phyloP scores from a whole-genome alignment of 306 rosid species.

The Lotus japonicus region DNA sequence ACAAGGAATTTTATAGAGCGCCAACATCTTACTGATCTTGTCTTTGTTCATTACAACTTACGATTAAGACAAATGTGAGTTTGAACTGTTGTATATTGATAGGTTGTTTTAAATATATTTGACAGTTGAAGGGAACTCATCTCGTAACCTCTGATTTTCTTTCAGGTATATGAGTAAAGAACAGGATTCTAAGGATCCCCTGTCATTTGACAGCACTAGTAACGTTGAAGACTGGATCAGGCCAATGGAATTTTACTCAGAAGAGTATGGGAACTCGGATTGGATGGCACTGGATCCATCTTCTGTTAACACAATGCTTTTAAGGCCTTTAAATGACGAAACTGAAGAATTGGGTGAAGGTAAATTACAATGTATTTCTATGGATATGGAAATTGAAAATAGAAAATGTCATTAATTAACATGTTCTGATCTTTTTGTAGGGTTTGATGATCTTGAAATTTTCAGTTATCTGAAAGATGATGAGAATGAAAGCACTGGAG shows the following conservation, averaged over 20 bases:
- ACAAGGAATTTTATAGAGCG: conserved; percentile 70
- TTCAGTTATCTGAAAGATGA: conserved; percentile 41
- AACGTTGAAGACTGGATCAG: conserved; percentile 66
- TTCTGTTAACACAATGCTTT: conserved; percentile 40
- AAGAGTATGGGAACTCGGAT: conserved; percentile 50
- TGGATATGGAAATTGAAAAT: conserved; percentile 9
- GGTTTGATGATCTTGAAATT: conserved; percentile 72
- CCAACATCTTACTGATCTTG: conserved; percentile 73
- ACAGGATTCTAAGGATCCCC: conserved; percentile 51
- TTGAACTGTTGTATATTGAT: neutral
- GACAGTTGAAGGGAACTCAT: conserved; percentile 11
- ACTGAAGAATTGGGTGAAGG: conserved; percentile 64
- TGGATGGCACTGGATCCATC: conserved; percentile 63
- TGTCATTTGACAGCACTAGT: conserved; percentile 46
- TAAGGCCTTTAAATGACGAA: conserved; percentile 53
- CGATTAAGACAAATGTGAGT: conserved; percentile 43
- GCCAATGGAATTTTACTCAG: conserved; percentile 41
- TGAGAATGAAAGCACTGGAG: conserved; percentile 46
- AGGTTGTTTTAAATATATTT: conserved; percentile 1
- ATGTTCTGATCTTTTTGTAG: conserved; percentile 38
- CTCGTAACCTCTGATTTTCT: conserved; percentile 21
- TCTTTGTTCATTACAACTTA: conserved; percentile 52
- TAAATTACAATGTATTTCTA: conserved; percentile 10
- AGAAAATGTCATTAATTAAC: neutral
- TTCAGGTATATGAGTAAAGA: conserved; percentile 49